Evolutionary conservation across 1,284 basidiomycete species (phyloP), one percentile per base, ranked within the genome.

Genomic region (Tausonia pullulans): DNA sequence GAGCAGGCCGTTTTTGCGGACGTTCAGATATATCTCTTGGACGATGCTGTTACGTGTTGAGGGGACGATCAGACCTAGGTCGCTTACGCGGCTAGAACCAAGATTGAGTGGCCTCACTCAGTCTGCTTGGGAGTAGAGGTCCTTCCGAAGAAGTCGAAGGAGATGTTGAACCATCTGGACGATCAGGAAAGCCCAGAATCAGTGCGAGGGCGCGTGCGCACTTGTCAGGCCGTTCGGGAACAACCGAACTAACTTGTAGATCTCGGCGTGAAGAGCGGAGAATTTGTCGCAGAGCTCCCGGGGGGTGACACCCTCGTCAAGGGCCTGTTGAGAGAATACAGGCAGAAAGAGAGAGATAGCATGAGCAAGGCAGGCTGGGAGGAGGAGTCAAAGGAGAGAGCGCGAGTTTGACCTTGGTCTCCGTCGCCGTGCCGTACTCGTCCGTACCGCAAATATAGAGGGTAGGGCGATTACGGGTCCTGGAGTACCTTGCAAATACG

Each of bases 381-480:
- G 51, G 3, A 43, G 39, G n/a, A 14, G 10, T 27, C 27, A 27
- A 27, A 27, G 27, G 7, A 16, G n/a, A 46, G 14, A 49, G 48
- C 55, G 55, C 55, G 59, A 46, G 7, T 45, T 40, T 62, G 50
- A 75, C 75, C 71, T 78, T 78, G 50, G 94, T 98, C 81, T 98
- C 95, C 1, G 96, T 97, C 0, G 95, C 95, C 2, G 95, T 99
- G 46, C 95, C 95, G 72, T 99, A 99, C 77, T 99, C 95, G 74
- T 99, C 95, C 5, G 96, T 98, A 57, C 96, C 96, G 75, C 96
- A 99, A 68, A 98, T 83, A 76, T 73, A 76, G 69, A 78, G 73
- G 14, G 79, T 77, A 53, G 78, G 79, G 58, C 78, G 71, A 71
- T 81, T 82, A 60, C 78, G 71, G 11, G 75, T 74, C 69, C 89